Evolutionary conservation across 805 yeast species (phyloP).

Genomic region (Myxozyma neglecta): DNA sequence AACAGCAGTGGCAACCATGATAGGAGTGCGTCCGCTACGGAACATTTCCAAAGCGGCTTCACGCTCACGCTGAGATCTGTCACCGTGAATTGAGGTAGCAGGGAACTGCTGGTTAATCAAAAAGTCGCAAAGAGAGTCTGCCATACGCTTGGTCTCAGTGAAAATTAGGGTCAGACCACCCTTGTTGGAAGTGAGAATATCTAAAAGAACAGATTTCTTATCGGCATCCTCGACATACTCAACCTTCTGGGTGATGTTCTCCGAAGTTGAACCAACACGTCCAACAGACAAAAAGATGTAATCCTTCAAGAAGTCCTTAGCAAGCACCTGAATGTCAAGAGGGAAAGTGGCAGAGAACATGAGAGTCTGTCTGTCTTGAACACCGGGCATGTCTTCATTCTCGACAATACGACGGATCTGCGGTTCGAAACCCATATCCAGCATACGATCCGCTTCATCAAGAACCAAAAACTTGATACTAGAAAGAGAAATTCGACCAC

Average conservation of each 20-base stretch:
- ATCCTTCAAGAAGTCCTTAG: conserved; percentile 94
- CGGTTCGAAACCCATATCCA: conserved; percentile 99
- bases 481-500: conserved; percentile 86
- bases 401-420: conserved; percentile 98
- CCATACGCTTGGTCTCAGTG: conserved; percentile 98
- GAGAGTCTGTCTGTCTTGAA: conserved; percentile 87
- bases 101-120: conserved; percentile 86
- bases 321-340: conserved; percentile 92
- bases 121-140: conserved; percentile 91
- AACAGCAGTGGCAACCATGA: conserved; percentile 98
- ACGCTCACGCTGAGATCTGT: conserved; percentile 96
- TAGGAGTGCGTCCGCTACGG: conserved; percentile 87
- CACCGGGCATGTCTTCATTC: conserved; percentile 96
- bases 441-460: conserved; percentile 99
- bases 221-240: conserved; percentile 90
- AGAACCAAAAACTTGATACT: conserved; percentile 91
- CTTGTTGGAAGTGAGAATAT: conserved; percentile 76
- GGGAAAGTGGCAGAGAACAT: conserved; percentile 99
- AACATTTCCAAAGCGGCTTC: conserved; percentile 95
- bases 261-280: conserved; percentile 98
- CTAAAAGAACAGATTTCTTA: conserved; percentile 85
- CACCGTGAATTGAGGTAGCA: conserved; percentile 99
- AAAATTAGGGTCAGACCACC: conserved; percentile 88
- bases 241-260: conserved; percentile 93
- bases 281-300: conserved; percentile 97